Conservation (phyloP, 2,329 filamentous ascomycete species). For the Pezicula carpinea region DNA sequence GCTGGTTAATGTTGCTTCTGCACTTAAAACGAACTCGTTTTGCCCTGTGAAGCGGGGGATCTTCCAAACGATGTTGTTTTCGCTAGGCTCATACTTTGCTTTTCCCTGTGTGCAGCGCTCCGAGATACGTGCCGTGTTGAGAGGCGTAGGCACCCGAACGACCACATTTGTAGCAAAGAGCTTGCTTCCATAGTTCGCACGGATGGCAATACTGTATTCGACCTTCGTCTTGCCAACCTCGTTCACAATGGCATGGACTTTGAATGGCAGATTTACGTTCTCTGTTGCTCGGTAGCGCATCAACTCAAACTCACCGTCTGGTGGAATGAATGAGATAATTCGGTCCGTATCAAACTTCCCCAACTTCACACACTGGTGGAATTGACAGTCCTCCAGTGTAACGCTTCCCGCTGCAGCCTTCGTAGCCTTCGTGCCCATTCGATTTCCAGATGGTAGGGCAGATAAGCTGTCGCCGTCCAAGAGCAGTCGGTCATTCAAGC, state of each 20-base stretch:
- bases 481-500: constrained; percentile 89
- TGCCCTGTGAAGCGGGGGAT: constrained; percentile 98
- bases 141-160: constrained; percentile 87
- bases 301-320: constrained; percentile 95
- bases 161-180: constrained; percentile 96
- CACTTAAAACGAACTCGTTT: constrained; percentile 90
- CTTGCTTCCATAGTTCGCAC: constrained; percentile 94
- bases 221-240: constrained; percentile 96
- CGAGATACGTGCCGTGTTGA: constrained; percentile 92
- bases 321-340: constrained; percentile 95
- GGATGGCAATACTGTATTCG: constrained; percentile 96
- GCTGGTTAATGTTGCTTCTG: constrained; percentile 86
- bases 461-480: constrained; percentile 72
- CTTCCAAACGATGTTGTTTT: constrained; percentile 99
- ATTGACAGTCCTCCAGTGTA: constrained; percentile 95
- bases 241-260: constrained; percentile 97
- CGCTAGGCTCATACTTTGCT: constrained; percentile 95
- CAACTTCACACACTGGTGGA: constrained; percentile 97
- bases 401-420: constrained; percentile 94
- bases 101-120: constrained; percentile 94
- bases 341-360: constrained; percentile 95
- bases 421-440: constrained; percentile 79
- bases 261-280: constrained; percentile 98
- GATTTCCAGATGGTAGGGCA: constrained; percentile 68
- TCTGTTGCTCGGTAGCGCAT: constrained; percentile 98